phyloP scores from a whole-genome alignment of 1,139 yeast species.

The Yamadazyma atlantica region DNA sequence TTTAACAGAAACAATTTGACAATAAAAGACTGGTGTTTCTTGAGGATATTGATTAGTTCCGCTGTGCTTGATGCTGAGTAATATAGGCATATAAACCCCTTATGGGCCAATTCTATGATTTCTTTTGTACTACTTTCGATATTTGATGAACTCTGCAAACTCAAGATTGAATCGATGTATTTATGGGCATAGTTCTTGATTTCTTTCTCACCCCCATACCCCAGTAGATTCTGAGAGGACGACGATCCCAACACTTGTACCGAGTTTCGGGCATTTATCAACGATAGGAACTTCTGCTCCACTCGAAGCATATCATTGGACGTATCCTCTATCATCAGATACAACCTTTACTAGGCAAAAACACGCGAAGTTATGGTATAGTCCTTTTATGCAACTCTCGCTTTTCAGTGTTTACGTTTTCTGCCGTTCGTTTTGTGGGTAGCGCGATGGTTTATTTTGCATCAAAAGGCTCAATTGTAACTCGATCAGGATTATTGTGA shows the following conservation, averaged over 20 bases:
- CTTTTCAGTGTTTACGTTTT: constrained; percentile 1
- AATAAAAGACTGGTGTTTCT: constrained; percentile 18
- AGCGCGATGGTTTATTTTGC: neutral
- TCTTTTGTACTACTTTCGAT: neutral
- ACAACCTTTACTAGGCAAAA: neutral
- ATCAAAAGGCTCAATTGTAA: no score
- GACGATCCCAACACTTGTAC: neutral
- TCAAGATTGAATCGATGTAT: neutral
- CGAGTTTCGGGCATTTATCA: constrained; percentile 1
- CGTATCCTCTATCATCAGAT: neutral
- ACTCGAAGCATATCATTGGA: neutral
- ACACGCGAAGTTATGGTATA: neutral
- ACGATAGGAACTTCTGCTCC: constrained; percentile 5
- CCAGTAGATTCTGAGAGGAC: constrained; percentile 3
- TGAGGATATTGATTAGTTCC: constrained; percentile 1
- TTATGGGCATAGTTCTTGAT: constrained; percentile 6
- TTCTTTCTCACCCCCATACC: constrained; percentile 2
- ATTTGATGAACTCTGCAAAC: neutral
- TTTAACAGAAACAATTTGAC: constrained; percentile 27
- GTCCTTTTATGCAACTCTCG: neutral
- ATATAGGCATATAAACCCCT: constrained; percentile 13
- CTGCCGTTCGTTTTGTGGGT: neutral
- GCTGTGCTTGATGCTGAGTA: neutral
- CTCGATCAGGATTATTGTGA: no score
- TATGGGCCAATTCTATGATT: constrained; percentile 1